These are phyloP conservation scores for Aspergillus fijiensis DNA, from an alignment of 2,329 filamentous ascomycete genomes.

Conservation along the genomic window DNA sequence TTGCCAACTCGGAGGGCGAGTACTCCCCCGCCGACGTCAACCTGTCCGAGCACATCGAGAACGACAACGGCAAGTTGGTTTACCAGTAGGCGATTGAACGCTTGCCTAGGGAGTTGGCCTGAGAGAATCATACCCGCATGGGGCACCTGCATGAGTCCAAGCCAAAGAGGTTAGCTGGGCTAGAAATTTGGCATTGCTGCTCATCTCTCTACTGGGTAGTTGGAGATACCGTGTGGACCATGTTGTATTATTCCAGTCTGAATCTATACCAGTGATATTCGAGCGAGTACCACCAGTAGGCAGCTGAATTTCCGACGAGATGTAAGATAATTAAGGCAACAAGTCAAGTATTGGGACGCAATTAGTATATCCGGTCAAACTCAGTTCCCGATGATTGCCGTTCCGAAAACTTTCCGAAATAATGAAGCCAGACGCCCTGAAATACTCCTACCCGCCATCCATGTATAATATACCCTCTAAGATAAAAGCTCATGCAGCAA, in stretches of 20 bases:
- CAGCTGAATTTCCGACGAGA: background rate
- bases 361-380: background rate
- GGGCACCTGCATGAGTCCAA: background rate
- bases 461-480: background rate
- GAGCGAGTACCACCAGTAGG: background rate
- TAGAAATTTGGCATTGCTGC: background rate
- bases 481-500: background rate
- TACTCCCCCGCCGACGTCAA: conserved; percentile 12
- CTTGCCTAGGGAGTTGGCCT: background rate
- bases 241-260: background rate
- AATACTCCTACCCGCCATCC: background rate
- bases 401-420: background rate
- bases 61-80: conserved; percentile 5
- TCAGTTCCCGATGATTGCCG: background rate
- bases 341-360: background rate
- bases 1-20: conserved; percentile 4
- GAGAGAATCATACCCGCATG: background rate
- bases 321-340: background rate
- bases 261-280: background rate
- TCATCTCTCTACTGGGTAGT: background rate
- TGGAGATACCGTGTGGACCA: background rate
- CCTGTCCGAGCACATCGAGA: conserved; percentile 17
- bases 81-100: conserved; percentile 5
- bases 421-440: background rate
- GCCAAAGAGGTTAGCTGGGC: background rate